Base-by-base conservation (phyloP, 257 asterid genomes). In the Vinca minor region DNA sequence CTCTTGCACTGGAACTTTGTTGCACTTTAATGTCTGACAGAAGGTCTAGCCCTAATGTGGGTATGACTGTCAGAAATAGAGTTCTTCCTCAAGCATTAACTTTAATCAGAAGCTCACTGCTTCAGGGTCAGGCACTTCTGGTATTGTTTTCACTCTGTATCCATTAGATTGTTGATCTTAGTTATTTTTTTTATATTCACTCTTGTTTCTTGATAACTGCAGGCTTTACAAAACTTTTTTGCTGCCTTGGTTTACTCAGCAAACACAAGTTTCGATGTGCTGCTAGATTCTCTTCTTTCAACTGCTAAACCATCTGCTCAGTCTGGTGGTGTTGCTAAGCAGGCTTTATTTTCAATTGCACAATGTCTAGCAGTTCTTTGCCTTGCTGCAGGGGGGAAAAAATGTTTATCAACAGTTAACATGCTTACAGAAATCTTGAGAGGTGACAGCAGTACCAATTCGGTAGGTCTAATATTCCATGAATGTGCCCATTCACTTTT, bases 111-210 rank as follows among this genome's bases (percentile, higher is more conserved):
- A 93, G 99, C 71, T 81, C 99, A 47, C 78, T 93, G 79, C 94
- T 93, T 64, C 99, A 93, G 79, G 99, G 99, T 29, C 99, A 93
- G 73, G 97, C 99, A 66, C 99, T 93, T 76, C 76, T 84, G 97
- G 99, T 93, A 93, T 64, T 55, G 34, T 54, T 49, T 63, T 48
- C 55, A 47, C 68, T 44, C 57, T 68, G 64, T 56, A 34, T 48
- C 69, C 15, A 34, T 64, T 45, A 34, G 42, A 32, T 64, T 62
- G 45, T 79, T 63, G 45, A 71, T 68, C 50, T 52, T 32, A 13
- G 36, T 49, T 32, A 55, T 69, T n/a, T n/a, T n/a, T 60, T 64
- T 68, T 59, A 15, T 41, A 8, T 49, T 73, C 66, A 73, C 71
- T 66, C 36, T 45, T 64, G 63, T 79, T 49, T 73, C 58, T 79